Percentiles rank a stretch among this genome's conserved stretches.
Evolutionary conservation across 306 rosid genomes (phyloP).

Genomic region (Lablab purpureus): DNA sequence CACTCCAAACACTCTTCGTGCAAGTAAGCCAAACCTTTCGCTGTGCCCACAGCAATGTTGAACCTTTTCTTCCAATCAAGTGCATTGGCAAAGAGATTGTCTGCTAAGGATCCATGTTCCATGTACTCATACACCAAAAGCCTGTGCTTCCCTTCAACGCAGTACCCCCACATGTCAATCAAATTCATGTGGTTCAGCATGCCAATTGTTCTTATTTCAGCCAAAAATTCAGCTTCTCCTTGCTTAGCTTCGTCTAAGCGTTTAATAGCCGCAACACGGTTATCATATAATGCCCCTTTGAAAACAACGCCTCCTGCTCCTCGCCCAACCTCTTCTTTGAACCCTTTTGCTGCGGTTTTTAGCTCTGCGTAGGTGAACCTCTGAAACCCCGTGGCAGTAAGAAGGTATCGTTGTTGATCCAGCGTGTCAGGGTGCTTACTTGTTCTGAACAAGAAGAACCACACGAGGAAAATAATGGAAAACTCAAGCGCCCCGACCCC

Average conservation of each 20-base stretch:
- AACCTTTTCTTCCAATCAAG: conserved; percentile 68
- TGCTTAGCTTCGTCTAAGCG: conserved; percentile 51
- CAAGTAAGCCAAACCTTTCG: conserved; percentile 74
- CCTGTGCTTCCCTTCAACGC: conserved; percentile 69
- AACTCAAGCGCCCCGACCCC: conserved; percentile 48
- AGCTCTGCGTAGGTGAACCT: conserved; percentile 61
- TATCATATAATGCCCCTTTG: conserved; percentile 54
- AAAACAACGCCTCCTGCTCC: conserved; percentile 71
- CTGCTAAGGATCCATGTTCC: conserved; percentile 66
- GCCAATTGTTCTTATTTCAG: conserved; percentile 66
- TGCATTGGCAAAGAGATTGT: conserved; percentile 42
- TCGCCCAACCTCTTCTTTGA: conserved; percentile 65
- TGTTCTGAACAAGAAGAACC: conserved; percentile 56
- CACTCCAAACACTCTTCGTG: conserved; percentile 87
- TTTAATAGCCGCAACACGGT: conserved; percentile 67
- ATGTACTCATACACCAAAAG: conserved; percentile 69
- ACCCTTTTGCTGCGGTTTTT: conserved; percentile 54
- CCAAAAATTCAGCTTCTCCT: conserved; percentile 73
- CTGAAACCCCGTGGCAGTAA: conserved; percentile 57
- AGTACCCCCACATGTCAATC: conserved; percentile 83
- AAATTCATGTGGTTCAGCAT: conserved; percentile 75
- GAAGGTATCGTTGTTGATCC: conserved; percentile 38
- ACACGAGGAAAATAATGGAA: conserved; percentile 36
- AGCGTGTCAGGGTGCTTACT: conserved; percentile 11
- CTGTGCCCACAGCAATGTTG: conserved; percentile 68